These are phyloP conservation scores for Globisporangium nunn DNA, from an alignment of 352 stramenopile genomes.

Conservation along the genomic window DNA sequence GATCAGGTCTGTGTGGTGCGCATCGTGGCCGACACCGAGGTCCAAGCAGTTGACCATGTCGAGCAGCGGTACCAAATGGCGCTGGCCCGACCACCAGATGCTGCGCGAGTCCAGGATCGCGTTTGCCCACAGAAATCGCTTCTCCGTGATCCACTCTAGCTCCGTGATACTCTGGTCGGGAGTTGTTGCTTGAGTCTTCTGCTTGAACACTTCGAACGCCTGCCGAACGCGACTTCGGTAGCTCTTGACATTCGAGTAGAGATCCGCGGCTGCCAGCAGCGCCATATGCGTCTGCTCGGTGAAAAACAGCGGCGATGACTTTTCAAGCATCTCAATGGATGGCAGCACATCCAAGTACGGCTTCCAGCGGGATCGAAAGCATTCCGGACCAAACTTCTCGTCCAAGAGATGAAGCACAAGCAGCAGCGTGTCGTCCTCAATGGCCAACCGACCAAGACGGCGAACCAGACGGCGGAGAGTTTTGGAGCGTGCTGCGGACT, in stretches of 20 bases:
- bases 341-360: slow-evolving; percentile 87
- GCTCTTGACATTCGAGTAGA: slow-evolving; percentile 26
- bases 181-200: background rate
- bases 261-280: slow-evolving; percentile 33
- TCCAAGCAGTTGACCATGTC: slow-evolving; percentile 92
- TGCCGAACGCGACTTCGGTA: slow-evolving; percentile 25
- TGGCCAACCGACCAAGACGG: slow-evolving; percentile 9
- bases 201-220: slow-evolving; percentile 8
- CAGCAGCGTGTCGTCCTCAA: slow-evolving; percentile 38
- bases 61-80: slow-evolving; percentile 90
- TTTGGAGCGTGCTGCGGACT: slow-evolving; percentile 40
- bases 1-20: slow-evolving; percentile 44
- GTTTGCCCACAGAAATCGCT: slow-evolving; percentile 73
- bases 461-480: slow-evolving; percentile 30
- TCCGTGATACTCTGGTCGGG: background rate
- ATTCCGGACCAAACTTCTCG: slow-evolving; percentile 60
- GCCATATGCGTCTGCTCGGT: slow-evolving; percentile 35
- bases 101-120: slow-evolving; percentile 86
- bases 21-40: slow-evolving; percentile 26
- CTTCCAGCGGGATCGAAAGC: slow-evolving; percentile 45
- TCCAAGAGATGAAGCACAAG: slow-evolving; percentile 79
- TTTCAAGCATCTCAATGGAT: slow-evolving; percentile 11
- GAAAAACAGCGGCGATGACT: slow-evolving; percentile 49
- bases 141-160: slow-evolving; percentile 40
- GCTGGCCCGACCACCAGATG: slow-evolving; percentile 90